These are phyloP conservation scores for Begonia peltatifolia DNA, from an alignment of 306 rosid genomes.

Conservation along the genomic window DNA sequence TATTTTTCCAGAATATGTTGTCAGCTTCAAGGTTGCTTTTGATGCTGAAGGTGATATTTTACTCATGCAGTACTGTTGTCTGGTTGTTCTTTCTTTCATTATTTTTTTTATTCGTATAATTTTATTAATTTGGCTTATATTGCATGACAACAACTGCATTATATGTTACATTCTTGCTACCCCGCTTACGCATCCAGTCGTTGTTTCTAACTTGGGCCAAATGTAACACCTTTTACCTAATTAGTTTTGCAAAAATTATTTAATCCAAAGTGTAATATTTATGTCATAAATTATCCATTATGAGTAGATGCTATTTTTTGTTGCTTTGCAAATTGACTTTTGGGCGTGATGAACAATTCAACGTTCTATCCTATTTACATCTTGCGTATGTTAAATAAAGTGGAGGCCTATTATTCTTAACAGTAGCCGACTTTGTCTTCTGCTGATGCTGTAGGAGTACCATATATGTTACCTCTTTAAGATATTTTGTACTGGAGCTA, in stretches of 20 bases:
- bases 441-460: slow-evolving; percentile 20
- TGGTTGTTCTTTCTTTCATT: background rate
- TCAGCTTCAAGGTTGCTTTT: slow-evolving; percentile 52
- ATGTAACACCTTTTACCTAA: slow-evolving; percentile 11
- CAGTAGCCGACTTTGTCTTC: slow-evolving; percentile 2
- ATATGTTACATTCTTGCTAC: background rate
- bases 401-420: too few relatives aligned
- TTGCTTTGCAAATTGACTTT: background rate
- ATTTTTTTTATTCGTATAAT: background rate
- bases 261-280: background rate
- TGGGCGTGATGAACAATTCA: slow-evolving; percentile 14
- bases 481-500: slow-evolving; percentile 9
- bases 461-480: slow-evolving; percentile 1
- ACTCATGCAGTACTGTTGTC: slow-evolving; percentile 9
- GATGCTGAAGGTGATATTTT: background rate
- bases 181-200: background rate
- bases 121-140: background rate
- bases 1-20: slow-evolving; percentile 66
- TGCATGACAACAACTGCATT: background rate
- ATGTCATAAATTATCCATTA: too few relatives aligned
- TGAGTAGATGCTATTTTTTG: too few relatives aligned
- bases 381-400: too few relatives aligned
- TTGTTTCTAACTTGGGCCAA: slow-evolving; percentile 11
- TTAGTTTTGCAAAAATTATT: slow-evolving; percentile 12
- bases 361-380: too few relatives aligned